Percentiles rank a stretch among this genome's conserved stretches.
These are phyloP conservation scores for Artomyces pyxidatus DNA, from an alignment of 768 basidiomycete genomes.

Conservation along the genomic window DNA sequence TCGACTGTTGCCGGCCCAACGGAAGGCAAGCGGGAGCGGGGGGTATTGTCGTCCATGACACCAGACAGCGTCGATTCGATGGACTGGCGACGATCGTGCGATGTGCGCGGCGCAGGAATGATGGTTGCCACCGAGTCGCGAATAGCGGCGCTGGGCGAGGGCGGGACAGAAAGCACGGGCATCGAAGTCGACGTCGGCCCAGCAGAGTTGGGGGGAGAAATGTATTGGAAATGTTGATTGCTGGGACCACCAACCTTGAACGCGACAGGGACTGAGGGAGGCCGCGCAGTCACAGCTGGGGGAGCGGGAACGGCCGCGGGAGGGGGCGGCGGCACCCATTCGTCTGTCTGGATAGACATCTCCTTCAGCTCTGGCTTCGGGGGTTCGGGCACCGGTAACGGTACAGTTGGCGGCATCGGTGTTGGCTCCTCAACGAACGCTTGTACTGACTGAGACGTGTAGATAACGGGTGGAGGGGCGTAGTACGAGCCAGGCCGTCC, in stretches of 20 bases:
- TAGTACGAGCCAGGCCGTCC: constrained; percentile 7
- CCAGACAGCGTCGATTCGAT: constrained; percentile 63
- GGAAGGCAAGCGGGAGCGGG: constrained; percentile 59
- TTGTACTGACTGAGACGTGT: constrained; percentile 41
- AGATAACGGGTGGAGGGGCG: constrained; percentile 29
- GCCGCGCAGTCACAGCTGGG: constrained; percentile 7
- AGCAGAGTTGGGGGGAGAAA: constrained; percentile 42
- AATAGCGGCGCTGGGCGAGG: constrained; percentile 34
- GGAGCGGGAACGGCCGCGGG: constrained; percentile 20
- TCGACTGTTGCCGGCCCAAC: constrained; percentile 47
- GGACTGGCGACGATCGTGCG: constrained; percentile 58
- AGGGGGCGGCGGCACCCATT: constrained; percentile 43
- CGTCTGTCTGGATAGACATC: constrained; percentile 75
- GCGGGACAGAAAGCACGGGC: constrained; percentile 29
- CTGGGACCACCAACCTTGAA: constrained; percentile 53
- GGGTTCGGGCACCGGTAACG: constrained; percentile 17
- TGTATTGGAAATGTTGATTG: constrained; percentile 60
- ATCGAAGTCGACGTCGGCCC: constrained; percentile 25
- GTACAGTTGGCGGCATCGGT: constrained; percentile 20
- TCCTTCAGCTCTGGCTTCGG: constrained; percentile 65
- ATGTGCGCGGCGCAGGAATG: constrained; percentile 38
- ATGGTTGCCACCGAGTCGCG: constrained; percentile 48
- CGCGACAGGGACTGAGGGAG: constrained; percentile 23
- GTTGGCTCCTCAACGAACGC: constrained; percentile 19
- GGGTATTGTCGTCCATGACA: constrained; percentile 36